Evolutionary conservation across 2,329 filamentous ascomycete species (phyloP).

Genomic region (Ceratocystis cacaofunesta): DNA sequence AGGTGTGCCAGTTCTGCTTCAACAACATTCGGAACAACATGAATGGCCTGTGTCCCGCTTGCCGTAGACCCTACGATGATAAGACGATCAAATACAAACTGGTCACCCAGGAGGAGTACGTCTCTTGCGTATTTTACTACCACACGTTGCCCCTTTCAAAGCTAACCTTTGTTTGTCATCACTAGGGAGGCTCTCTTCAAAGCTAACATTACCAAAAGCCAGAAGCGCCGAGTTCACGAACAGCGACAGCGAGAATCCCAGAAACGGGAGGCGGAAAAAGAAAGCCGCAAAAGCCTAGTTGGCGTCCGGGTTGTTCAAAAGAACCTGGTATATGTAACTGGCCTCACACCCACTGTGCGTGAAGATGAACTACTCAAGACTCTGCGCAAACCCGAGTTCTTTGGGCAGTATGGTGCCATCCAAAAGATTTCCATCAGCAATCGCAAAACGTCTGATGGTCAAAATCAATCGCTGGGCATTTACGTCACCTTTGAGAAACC

Average conservation of each 20-base stretch:
- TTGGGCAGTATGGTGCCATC: conserved; percentile 96
- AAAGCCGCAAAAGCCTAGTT: conserved; percentile 89
- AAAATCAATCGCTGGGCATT: conserved; percentile 82
- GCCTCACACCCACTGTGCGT: conserved; percentile 75
- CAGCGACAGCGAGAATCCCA: conserved; percentile 86
- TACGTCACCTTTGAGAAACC: conserved; percentile 97
- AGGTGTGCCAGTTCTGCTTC: conserved; percentile 99
- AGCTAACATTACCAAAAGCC: conserved; percentile 70
- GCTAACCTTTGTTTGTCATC: conserved; percentile 20
- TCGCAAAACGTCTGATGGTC: conserved; percentile 58
- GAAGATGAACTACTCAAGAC: conserved; percentile 89
- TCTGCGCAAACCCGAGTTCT: conserved; percentile 79
- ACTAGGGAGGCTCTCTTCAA: conserved; percentile 57
- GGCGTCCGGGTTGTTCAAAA: conserved; percentile 95
- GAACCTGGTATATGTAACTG: conserved; percentile 96
- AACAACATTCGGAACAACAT: conserved; percentile 98
- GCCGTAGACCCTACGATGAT: conserved; percentile 86
- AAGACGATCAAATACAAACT: conserved; percentile 96
- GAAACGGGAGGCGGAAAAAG: conserved; percentile 88
- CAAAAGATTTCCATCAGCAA: conserved; percentile 99
- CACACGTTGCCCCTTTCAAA: not conserved
- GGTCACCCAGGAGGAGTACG: conserved; percentile 86
- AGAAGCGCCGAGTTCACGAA: conserved; percentile 74
- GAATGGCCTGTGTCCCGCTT: conserved; percentile 95
- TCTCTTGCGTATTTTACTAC: conserved; percentile 18